Base-by-base conservation (phyloP, 257 asterid genomes). In the Parsonsia alboflavescens region DNA sequence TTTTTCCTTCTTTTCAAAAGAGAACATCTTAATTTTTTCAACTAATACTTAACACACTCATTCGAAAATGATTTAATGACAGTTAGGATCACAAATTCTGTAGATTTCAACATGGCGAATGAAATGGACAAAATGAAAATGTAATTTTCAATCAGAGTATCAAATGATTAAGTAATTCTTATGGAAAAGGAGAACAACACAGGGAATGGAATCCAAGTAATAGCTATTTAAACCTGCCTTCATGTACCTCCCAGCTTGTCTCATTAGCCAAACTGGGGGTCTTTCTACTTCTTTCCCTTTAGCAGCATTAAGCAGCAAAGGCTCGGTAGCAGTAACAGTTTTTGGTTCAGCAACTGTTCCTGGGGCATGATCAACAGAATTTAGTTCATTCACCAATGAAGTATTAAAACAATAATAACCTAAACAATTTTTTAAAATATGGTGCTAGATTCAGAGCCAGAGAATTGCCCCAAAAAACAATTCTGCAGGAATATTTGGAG, bases 231-330 rank as follows among this genome's bases (percentile, higher is more conserved):
- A 89, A 89, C 97, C 93, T 95, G 96, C 98, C 99, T 95, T 92
- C 99, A 95, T 95, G 84, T 95, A 95, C 90, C 99, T 92, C 93
- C 98, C 99, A 59, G 99, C 99, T 86, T 95, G 98, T 78, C 99
- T 89, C 99, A 95, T 95, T 73, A 95, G 99, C 98, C 98, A 95
- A 85, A 95, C 99, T 8, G 99, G 99, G 71, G 99, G 99, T 67
- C 97, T 91, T 63, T 90, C 97, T 1, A 95, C 99, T 65, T 88
- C 93, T 84, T 90, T 88, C 75, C 99, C 99, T 64, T 91, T 84
- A 41, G 84, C 98, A 64, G 99, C 99, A 69, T 89, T 77, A 52
- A 95, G 96, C 69, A 95, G 78, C 87, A 95, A 71, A 50, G 99
- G 98, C 77, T 95, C 98, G 1, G 96, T 84, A 9, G 88, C 85